A percentile compares a stretch with the other conserved stretches of the same genome.
These are phyloP conservation scores for Cyberlindnera amylophila DNA, from an alignment of 805 yeast genomes.

Conservation along the genomic window DNA sequence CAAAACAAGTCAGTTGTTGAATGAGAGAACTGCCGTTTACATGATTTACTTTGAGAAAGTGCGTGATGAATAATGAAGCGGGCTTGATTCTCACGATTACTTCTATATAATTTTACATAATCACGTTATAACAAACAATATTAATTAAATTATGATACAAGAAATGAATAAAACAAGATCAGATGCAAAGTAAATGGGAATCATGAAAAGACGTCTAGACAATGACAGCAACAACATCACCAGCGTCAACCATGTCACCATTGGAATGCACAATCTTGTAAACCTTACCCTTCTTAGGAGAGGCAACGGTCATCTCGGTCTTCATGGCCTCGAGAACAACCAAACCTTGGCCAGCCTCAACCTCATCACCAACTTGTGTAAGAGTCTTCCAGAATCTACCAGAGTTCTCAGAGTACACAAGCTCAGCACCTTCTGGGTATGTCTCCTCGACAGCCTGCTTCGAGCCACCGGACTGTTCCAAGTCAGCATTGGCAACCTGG, in stretches of 20 bases:
- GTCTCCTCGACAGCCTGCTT: conserved; percentile 44
- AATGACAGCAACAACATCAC: conserved; percentile 87
- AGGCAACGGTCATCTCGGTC: conserved; percentile 87
- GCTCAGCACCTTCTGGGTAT: conserved; percentile 73
- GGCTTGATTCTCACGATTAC: neutral
- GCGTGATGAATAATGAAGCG: neutral
- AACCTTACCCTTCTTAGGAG: conserved; percentile 71
- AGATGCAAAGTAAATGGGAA: neutral
- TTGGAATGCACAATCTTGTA: conserved; percentile 69
- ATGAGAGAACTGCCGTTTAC: conserved; percentile 75
- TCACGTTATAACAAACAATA: neutral
- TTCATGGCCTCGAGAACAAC: conserved; percentile 97
- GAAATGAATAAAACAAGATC: neutral
- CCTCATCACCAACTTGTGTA: conserved; percentile 73
- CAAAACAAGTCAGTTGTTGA: conserved; percentile 50
- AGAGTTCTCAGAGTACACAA: conserved; percentile 92
- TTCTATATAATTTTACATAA: no score
- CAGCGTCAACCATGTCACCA: conserved; percentile 97
- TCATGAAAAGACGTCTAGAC: conserved; percentile 32
- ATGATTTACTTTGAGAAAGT: conserved; percentile 74
- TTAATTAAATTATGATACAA: conserved; percentile 4
- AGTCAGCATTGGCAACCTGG: conserved; percentile 74
- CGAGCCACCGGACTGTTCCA: conserved; percentile 49
- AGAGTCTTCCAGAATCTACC: conserved; percentile 96
- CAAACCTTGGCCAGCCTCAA: conserved; percentile 71